Conservation (phyloP, 331 rosid species). For the Phaseolus coccineus region DNA sequence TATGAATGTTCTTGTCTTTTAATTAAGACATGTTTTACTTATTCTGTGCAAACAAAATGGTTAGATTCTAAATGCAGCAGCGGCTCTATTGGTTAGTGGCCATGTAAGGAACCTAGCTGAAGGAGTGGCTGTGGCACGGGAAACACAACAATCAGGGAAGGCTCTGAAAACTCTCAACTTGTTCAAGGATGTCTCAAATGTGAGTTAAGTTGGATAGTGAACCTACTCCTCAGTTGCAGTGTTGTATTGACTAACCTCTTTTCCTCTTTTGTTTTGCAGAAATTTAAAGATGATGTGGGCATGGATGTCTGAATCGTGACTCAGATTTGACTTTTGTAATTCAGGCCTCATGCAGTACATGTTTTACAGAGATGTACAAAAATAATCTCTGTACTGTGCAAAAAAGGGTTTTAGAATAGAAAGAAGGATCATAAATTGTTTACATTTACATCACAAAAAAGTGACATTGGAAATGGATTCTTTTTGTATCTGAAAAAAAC, state of each 20-base stretch:
- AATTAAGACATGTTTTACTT: slow-evolving; percentile 28
- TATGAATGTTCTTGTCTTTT: slow-evolving; percentile 19
- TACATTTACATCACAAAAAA: neutral
- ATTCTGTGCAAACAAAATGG: slow-evolving; percentile 37
- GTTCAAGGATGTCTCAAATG: slow-evolving; percentile 74
- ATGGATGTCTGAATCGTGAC: slow-evolving; percentile 33
- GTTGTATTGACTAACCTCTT: neutral
- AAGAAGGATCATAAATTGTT: neutral
- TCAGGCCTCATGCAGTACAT: slow-evolving; percentile 28
- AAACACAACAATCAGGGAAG: slow-evolving; percentile 81
- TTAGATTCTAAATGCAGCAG: slow-evolving; percentile 89
- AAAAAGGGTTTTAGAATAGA: neutral
- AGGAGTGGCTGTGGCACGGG: slow-evolving; percentile 80
- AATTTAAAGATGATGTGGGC: slow-evolving; percentile 44
- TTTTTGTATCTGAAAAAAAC: neutral
- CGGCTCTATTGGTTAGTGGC: slow-evolving; percentile 82
- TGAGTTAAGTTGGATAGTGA: slow-evolving; percentile 45
- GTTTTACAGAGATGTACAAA: slow-evolving; percentile 30
- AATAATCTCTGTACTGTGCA: slow-evolving; percentile 17
- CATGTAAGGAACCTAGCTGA: slow-evolving; percentile 67
- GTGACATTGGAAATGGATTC: neutral
- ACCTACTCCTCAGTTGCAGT: slow-evolving; percentile 20
- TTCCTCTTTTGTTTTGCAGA: slow-evolving; percentile 56
- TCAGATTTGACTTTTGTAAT: slow-evolving; percentile 4
- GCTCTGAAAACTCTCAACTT: slow-evolving; percentile 74